A percentile compares a stretch with the other conserved stretches of the same genome.
These are phyloP conservation scores for Colletotrichum filicis DNA, from an alignment of 2,329 filamentous ascomycete genomes.

Conservation along the genomic window DNA sequence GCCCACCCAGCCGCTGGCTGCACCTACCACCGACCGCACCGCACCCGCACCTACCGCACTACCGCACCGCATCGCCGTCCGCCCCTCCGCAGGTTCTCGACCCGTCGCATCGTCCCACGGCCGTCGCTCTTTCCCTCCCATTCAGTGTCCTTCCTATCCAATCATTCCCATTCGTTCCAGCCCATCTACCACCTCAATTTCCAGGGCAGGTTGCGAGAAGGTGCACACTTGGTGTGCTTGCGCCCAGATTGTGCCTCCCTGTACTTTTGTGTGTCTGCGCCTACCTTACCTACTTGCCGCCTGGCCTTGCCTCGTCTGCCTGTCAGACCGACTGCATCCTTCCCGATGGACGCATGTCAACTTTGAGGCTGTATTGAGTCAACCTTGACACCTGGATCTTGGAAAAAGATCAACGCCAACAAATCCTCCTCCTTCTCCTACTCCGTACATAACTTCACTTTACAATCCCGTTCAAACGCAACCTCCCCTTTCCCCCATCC, in stretches of 20 bases:
- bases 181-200: background rate
- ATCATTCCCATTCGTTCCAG: background rate
- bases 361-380: background rate
- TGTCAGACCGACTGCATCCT: conserved; percentile 1
- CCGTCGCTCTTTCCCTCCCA: background rate
- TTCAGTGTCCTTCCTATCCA: background rate
- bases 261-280: background rate
- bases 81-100: background rate
- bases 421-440: background rate
- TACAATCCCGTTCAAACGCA: background rate
- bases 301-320: background rate
- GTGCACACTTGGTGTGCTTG: background rate
- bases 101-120: background rate
- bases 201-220: background rate
- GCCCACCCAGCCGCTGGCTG: conserved; percentile 12
- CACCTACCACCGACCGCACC: conserved; percentile 17
- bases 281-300: background rate
- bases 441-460: background rate
- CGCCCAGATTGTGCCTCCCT: background rate
- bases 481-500: background rate
- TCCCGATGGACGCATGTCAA: background rate
- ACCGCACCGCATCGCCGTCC: background rate
- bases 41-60: too few relatives aligned
- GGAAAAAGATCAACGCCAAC: background rate
- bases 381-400: background rate